These are phyloP conservation scores for Clavispora carvajalis DNA, from an alignment of 805 yeast genomes.

Conservation along the genomic window DNA sequence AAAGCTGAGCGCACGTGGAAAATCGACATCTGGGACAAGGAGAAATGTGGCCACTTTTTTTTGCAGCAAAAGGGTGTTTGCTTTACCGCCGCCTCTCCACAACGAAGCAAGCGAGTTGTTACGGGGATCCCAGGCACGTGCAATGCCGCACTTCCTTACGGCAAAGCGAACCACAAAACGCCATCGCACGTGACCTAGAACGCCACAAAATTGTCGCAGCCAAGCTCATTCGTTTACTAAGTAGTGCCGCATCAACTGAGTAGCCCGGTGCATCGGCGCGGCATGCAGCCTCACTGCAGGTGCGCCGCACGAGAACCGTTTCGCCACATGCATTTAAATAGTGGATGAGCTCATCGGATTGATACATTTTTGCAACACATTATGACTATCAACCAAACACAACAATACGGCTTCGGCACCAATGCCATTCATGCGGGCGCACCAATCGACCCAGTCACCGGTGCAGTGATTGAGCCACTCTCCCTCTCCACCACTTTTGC, in stretches of 20 bases:
- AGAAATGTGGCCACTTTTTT: too few species aligned
- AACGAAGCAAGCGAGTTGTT: too few species aligned
- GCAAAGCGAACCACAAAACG: too few species aligned
- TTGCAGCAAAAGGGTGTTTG: too few species aligned
- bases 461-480: conserved; percentile 83
- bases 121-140: too few species aligned
- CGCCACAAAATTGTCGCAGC: too few species aligned
- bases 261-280: neutral
- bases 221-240: too few species aligned
- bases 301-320: neutral
- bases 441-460: conserved; percentile 63
- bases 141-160: too few species aligned
- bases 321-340: neutral
- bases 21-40: neutral
- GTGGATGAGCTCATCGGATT: neutral
- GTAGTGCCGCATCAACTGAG: too few species aligned
- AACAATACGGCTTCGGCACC: conserved; percentile 60
- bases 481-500: conserved; percentile 83
- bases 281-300: conserved; percentile 2
- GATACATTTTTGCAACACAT: neutral
- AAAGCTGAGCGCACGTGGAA: neutral
- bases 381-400: conserved; percentile 36
- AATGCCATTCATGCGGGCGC: conserved; percentile 83
- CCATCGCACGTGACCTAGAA: too few species aligned
- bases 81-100: too few species aligned